Conservation (phyloP, 73 alveolate species). For the Tetrahymena thermophila region DNA sequence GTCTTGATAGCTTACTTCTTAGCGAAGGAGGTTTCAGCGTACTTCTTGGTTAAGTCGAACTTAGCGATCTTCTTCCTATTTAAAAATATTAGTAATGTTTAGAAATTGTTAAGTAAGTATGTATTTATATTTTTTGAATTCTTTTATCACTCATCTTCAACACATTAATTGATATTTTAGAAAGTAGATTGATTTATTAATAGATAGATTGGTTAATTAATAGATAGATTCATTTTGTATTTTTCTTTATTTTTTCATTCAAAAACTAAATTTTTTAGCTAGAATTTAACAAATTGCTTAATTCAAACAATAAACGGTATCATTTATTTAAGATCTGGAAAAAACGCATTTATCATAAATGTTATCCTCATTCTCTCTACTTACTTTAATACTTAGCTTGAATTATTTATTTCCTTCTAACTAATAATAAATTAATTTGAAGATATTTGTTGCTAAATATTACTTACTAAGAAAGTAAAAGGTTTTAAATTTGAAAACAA, state of each 20-base stretch:
- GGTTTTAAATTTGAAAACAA: background rate
- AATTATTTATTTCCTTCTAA: too few species aligned
- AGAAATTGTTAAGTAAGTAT: background rate
- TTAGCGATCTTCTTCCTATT: slow-evolving; percentile 47
- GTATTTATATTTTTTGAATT: too few species aligned
- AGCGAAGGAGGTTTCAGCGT: slow-evolving; percentile 58
- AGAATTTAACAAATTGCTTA: background rate
- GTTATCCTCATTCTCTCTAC: background rate
- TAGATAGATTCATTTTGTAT: too few species aligned
- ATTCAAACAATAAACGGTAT: background rate
- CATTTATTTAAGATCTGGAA: background rate
- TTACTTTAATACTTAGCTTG: background rate
- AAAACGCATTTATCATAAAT: background rate
- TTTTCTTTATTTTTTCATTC: too few species aligned
- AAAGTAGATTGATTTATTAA: too few species aligned
- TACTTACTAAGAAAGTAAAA: background rate
- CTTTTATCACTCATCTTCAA: background rate
- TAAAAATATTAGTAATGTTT: background rate
- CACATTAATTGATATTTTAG: too few species aligned
- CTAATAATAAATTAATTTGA: background rate
- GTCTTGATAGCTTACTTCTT: slow-evolving; percentile 55
- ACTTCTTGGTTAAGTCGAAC: slow-evolving; percentile 41
- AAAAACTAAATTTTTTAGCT: background rate
- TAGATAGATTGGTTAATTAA: too few species aligned
- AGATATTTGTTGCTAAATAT: background rate